Evolutionary conservation across 768 basidiomycete species (phyloP).

Genomic region (Hericium erinaceus): DNA sequence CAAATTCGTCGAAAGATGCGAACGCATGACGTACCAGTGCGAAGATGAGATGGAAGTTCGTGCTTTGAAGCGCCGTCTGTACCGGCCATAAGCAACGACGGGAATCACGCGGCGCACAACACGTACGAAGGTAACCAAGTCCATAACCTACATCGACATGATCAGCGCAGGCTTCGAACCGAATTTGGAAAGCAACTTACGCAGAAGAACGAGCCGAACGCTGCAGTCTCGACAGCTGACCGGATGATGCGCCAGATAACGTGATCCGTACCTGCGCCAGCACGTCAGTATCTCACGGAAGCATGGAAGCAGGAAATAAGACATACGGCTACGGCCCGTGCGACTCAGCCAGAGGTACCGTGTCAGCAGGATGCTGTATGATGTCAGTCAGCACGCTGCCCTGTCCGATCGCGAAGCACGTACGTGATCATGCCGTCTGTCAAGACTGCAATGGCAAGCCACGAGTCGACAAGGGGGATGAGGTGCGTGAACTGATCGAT

Average conservation of each 20-base stretch:
- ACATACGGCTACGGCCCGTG: neutral
- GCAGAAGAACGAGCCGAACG: conserved; percentile 24
- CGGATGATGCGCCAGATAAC: conserved; percentile 22
- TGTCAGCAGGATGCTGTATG: neutral
- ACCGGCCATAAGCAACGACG: neutral
- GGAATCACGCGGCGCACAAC: neutral
- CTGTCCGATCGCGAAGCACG: conserved; percentile 2
- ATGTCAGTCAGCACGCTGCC: neutral
- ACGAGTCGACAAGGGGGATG: conserved; percentile 22
- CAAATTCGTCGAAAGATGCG: neutral
- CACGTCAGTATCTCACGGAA: neutral
- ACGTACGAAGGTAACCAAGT: neutral
- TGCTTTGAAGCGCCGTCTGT: conserved; percentile 1
- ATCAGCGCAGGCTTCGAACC: neutral
- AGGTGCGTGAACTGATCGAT: conserved; percentile 18
- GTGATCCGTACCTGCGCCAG: conserved; percentile 17
- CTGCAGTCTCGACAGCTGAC: conserved; percentile 23
- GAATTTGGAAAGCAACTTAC: conserved; percentile 13
- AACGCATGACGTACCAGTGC: conserved; percentile 19
- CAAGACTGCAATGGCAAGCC: conserved; percentile 20
- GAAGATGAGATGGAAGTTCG: conserved; percentile 25
- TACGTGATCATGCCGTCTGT: conserved; percentile 24
- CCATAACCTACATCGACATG: neutral
- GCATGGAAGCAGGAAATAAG: neutral
- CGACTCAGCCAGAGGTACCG: neutral